These are phyloP conservation scores for Aspergillus spinulosporus DNA, from an alignment of 2,329 filamentous ascomycete genomes.

Conservation along the genomic window DNA sequence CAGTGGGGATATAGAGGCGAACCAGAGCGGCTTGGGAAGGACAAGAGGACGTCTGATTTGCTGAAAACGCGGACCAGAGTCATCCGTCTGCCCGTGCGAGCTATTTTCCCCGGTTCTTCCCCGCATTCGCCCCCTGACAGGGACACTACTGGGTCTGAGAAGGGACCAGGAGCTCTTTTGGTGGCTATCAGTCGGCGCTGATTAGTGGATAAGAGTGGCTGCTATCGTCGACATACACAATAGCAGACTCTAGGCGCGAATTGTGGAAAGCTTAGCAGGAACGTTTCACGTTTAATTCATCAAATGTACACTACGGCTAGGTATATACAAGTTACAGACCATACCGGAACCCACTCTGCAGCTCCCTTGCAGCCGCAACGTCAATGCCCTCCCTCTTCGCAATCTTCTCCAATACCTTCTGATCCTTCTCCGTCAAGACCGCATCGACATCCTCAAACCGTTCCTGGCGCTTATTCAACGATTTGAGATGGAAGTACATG, in stretches of 20 bases:
- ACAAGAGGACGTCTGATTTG: neutral
- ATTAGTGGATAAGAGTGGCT: no score
- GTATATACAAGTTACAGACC: constrained; percentile 37
- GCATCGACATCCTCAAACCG: constrained; percentile 52
- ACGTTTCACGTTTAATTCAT: no score
- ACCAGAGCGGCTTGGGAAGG: neutral
- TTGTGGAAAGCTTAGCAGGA: no score
- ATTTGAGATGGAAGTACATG: constrained; percentile 42
- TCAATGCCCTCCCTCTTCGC: constrained; percentile 55
- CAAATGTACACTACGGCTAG: neutral
- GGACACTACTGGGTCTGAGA: neutral
- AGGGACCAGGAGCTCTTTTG: neutral
- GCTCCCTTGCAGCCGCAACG: constrained; percentile 48
- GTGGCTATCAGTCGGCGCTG: neutral
- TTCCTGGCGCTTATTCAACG: constrained; percentile 53
- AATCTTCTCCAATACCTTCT: constrained; percentile 51
- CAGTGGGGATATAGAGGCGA: neutral
- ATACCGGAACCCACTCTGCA: constrained; percentile 59
- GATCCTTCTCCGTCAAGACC: constrained; percentile 49
- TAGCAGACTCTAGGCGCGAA: no score
- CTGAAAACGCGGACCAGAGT: constrained; percentile 16
- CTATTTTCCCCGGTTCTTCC: constrained; percentile 3
- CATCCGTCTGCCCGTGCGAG: constrained; percentile 10
- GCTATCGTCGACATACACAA: no score
- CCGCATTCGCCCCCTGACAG: neutral